Percentiles rank a stretch among this genome's conserved stretches.
These are phyloP conservation scores for Globisporangium orthogonon DNA, from an alignment of 352 stramenopile species.

Conservation along the genomic window DNA sequence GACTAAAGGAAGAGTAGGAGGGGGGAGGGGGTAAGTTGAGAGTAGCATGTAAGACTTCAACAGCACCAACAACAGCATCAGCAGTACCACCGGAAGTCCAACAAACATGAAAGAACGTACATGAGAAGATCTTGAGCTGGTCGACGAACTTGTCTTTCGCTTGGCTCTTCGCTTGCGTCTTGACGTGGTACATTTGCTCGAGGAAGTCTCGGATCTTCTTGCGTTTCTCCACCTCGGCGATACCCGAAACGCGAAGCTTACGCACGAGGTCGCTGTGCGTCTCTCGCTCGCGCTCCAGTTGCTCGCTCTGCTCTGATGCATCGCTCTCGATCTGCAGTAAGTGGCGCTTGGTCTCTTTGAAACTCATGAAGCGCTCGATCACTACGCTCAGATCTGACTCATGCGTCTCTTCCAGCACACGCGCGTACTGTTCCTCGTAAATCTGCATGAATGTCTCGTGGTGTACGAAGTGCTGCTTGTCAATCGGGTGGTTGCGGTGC, in stretches of 20 bases:
- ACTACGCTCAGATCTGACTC: constrained; percentile 45
- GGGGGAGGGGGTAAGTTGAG: too few species aligned
- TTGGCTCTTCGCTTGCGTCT: constrained; percentile 29
- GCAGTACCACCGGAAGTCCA: too few species aligned
- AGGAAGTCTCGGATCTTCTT: constrained; percentile 50
- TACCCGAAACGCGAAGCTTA: constrained; percentile 37
- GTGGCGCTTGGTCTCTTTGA: constrained; percentile 21
- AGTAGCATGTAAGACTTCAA: neutral
- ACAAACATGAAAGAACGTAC: constrained; percentile 17
- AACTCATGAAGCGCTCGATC: constrained; percentile 40
- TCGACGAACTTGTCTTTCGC: constrained; percentile 33
- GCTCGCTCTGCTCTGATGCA: constrained; percentile 16
- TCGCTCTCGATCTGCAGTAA: constrained; percentile 52
- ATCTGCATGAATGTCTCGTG: constrained; percentile 51
- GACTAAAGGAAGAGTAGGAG: constrained; percentile 10
- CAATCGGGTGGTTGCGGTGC: constrained; percentile 15
- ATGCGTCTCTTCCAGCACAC: constrained; percentile 36
- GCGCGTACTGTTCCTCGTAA: constrained; percentile 55
- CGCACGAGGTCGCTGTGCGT: constrained; percentile 22
- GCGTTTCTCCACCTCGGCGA: constrained; percentile 40
- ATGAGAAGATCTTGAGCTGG: constrained; percentile 44
- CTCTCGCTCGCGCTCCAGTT: constrained; percentile 24
- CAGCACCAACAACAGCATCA: neutral
- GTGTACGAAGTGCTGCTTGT: constrained; percentile 20
- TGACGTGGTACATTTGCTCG: constrained; percentile 32